Evolutionary conservation across 1,139 yeast genomes (phyloP), one percentile per base, ranked within the genome.

Genomic region (Yamadazyma trypodendri): DNA sequence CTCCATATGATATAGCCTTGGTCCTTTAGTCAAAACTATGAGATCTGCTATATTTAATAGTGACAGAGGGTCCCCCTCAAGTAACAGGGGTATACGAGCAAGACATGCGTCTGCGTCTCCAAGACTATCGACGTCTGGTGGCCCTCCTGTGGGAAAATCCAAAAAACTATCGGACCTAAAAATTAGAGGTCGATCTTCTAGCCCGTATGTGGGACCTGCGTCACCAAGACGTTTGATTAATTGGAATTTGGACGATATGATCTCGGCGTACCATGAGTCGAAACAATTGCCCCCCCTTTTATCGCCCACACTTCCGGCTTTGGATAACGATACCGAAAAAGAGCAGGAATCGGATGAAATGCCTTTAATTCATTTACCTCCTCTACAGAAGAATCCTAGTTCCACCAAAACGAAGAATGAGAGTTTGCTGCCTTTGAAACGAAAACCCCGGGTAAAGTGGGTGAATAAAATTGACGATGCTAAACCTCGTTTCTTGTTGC

Each of bases 201-300:
- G 35, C 18, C 35, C 38, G 8, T 21, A 15, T 10, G 11, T 35
- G 8, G 37, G 32, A 4, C 10, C 24, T 11, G 25, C 29, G 15
- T 8, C 37, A 6, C 22, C 41, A 21, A 14, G 32, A 9, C 29
- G 32, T 7, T 13, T 31, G 14, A 29, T 51, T n/a, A 34, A 56
- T 6, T 71, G 77, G 76, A 68, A 67, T 43, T 46, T 71, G 35
- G 73, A 70, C 32, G 74, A 70, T 17, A 54, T 71, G 58, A 40
- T 69, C 21, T 29, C 54, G 18, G 55, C 64, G n/a, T 70, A 68
- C 47, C 54, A 58, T 22, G 65, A 64, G 6, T 44, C 52, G n/a
- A 68, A 68, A 2, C 31, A 41, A 2, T 56, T 71, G 31, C 77
- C 77, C 1, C 68, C 69, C 0, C 59, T 62, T 7, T 51, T 71